Evolutionary conservation across 805 yeast genomes (phyloP).

Genomic region (Ogataea wickerhamii): DNA sequence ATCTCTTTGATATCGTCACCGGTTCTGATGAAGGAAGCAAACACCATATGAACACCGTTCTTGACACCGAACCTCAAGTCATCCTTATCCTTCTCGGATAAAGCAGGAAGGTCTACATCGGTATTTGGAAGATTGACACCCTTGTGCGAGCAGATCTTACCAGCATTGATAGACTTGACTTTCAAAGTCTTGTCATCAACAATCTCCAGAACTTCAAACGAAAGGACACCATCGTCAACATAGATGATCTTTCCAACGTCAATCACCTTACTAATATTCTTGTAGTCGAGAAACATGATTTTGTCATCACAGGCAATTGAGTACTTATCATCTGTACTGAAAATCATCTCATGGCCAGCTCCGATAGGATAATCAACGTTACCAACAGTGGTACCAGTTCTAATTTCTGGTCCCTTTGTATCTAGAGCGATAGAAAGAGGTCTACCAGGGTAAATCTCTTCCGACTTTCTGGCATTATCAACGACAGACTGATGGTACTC

Average conservation of each 20-base stretch:
- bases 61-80: constrained; percentile 95
- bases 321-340: constrained; percentile 86
- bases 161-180: constrained; percentile 89
- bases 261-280: constrained; percentile 94
- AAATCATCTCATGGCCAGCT: constrained; percentile 85
- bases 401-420: constrained; percentile 99
- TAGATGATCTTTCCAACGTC: constrained; percentile 84
- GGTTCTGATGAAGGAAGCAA: constrained; percentile 96
- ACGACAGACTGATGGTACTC: constrained; percentile 96
- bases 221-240: constrained; percentile 96
- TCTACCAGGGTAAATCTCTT: constrained; percentile 85
- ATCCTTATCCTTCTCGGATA: constrained; percentile 91
- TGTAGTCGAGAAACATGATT: constrained; percentile 88
- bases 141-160: constrained; percentile 95
- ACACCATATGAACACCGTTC: constrained; percentile 96
- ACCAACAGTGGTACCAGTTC: constrained; percentile 92
- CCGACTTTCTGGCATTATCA: constrained; percentile 95
- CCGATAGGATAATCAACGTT: constrained; percentile 78
- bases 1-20: constrained; percentile 87
- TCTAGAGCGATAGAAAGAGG: constrained; percentile 98
- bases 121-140: constrained; percentile 99
- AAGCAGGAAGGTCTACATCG: constrained; percentile 97
- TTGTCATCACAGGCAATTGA: constrained; percentile 69
- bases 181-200: constrained; percentile 76
- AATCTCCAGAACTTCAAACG: constrained; percentile 87